Evolutionary conservation across 2,329 filamentous ascomycete genomes (phyloP), one percentile per base, ranked within the genome.

Genomic region (Nothomitra cinnamomea): DNA sequence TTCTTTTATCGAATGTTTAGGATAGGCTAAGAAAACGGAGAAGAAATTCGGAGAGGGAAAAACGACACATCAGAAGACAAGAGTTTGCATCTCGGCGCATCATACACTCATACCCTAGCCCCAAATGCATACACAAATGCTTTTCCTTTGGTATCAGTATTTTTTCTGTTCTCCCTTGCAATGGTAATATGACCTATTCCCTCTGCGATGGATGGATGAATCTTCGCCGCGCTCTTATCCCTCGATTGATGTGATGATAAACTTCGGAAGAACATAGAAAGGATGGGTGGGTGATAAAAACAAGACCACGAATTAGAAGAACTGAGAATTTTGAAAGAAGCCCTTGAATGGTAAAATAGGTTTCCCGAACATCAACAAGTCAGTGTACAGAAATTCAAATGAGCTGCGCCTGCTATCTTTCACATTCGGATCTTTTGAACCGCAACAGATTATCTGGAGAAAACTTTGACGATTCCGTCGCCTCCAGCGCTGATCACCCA

Each of bases 391-490:
- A 32, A 32, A 4, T 32, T 32, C 4, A 32, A 32, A 32, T 17
- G 17, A 19, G 42, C 42, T 22, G 17, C 19, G 12, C 42, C 42
- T 22, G 19, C 1, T 45, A 19, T 17, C 21, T 22, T 45, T 17
- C 24, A 19, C 5, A 45, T 19, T 13, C 42, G 19, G 19, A 7
- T 22, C 19, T 45, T 13, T 6, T 12, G 22, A 45, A 19, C 15
- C 19, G 12, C 42, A 3, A 19, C 10, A 25, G 8, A 15, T 32
- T 53, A 54, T 17, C 53, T 43, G 10, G 53, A 69, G 66, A 83
- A 96, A 55, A 96, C 89, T 72, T 96, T 96, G 57, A 95, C 90
- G 36, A 95, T 83, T 5, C 92, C 92, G 66, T 98, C 92, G 12
- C 92, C 92, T 41, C 92, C 92, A 38, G 85, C 90, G 61, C 87